Conservation (phyloP, 768 basidiomycete genomes). For the Rhizopogon rudus region DNA sequence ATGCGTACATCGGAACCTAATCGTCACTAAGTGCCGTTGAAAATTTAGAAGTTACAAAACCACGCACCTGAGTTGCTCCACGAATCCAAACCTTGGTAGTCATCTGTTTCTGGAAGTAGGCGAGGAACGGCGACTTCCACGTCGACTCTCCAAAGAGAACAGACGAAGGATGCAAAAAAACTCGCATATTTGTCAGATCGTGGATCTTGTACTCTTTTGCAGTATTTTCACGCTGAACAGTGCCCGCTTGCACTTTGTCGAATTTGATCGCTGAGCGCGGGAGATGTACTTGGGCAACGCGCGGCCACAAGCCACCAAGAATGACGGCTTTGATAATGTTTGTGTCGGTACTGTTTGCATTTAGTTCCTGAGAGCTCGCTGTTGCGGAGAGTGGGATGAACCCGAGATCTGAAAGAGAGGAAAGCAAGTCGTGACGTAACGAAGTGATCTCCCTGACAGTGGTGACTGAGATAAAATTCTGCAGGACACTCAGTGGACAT, state of each 20-base stretch:
- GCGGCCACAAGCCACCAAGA: constrained; percentile 84
- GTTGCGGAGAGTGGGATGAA: constrained; percentile 50
- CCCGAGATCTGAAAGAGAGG: constrained; percentile 64
- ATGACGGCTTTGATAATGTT: constrained; percentile 83
- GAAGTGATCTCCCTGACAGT: constrained; percentile 75
- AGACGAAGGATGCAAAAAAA: constrained; percentile 82
- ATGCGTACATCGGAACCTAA: constrained; percentile 82
- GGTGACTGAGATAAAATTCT: constrained; percentile 81
- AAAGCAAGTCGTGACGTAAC: constrained; percentile 73
- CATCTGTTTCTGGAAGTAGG: constrained; percentile 79
- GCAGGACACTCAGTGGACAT: not conserved
- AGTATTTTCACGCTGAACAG: constrained; percentile 78
- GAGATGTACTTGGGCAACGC: constrained; percentile 70
- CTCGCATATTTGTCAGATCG: constrained; percentile 57
- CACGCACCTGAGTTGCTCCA: constrained; percentile 77
- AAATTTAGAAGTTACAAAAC: not conserved
- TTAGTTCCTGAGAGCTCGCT: constrained; percentile 48
- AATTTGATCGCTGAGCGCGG: constrained; percentile 75
- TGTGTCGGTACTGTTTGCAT: constrained; percentile 57
- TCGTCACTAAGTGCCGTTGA: not conserved
- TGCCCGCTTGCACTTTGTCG: constrained; percentile 79
- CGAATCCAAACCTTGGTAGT: constrained; percentile 83
- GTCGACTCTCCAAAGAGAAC: constrained; percentile 66
- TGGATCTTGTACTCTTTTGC: constrained; percentile 83
- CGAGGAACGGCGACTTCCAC: constrained; percentile 77